Evolutionary conservation across 768 basidiomycete genomes (phyloP).

Genomic region (Candolleomyces eurysporus): DNA sequence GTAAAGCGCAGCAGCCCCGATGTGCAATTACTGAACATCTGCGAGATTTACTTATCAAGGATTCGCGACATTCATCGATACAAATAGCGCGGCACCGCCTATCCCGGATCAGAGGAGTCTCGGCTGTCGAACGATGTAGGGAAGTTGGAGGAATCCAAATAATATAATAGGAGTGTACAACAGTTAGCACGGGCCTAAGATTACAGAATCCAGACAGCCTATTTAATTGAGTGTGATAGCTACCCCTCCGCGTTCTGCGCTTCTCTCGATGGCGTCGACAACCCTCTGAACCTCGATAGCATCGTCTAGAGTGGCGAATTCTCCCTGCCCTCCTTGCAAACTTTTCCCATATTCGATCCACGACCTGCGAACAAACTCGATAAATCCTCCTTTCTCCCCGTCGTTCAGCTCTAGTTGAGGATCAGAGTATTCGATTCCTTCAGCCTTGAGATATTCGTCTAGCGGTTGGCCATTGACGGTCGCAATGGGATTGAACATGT

Average conservation of each 20-base stretch:
- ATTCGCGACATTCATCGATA: too few species aligned
- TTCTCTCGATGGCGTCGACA: neutral
- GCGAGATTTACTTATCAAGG: too few species aligned
- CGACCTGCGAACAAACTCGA: neutral
- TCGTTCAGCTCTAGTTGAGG: neutral
- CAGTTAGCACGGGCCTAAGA: too few species aligned
- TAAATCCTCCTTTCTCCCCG: neutral
- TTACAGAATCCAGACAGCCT: too few species aligned
- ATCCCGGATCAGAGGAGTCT: too few species aligned
- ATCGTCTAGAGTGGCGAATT: neutral
- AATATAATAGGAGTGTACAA: too few species aligned
- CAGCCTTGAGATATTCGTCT: conserved; percentile 3
- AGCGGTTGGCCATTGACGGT: conserved; percentile 31
- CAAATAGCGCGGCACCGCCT: too few species aligned
- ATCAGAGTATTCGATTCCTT: neutral
- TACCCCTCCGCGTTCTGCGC: neutral
- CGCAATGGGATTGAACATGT: conserved; percentile 22
- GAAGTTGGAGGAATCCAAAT: too few species aligned
- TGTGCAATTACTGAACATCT: too few species aligned
- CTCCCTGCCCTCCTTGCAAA: neutral
- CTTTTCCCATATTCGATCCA: neutral
- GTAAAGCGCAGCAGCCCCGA: too few species aligned
- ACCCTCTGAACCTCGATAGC: neutral
- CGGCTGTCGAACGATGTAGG: too few species aligned
- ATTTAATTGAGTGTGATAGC: neutral